Base-by-base conservation (phyloP, 2,329 filamentous ascomycete genomes). In the Scolecobasidium constrictum region DNA sequence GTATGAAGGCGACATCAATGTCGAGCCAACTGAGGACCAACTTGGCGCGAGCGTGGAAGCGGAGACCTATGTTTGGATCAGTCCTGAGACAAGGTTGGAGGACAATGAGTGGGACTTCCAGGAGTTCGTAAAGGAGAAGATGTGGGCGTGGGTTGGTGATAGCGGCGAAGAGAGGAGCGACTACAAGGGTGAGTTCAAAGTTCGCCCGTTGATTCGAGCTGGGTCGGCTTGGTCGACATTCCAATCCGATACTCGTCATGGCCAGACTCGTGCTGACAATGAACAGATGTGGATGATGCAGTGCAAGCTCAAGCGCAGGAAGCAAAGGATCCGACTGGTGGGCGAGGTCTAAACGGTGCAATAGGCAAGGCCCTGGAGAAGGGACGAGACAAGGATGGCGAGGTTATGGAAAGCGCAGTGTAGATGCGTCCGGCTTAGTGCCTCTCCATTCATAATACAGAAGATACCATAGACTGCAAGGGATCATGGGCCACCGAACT, bases 21-120 rank as follows among this genome's bases (percentile, higher is more conserved):
- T 19, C 22, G 54, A 56, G 36, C 56, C 58, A 33, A 51, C 56
- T 1, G 62, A 67, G 37, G 53, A 52, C 9, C 55, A 58, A 15
- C 36, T 61, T 37, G 53, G 54, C 9, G 60, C 64, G 47, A 60
- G 65, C 38, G 55, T 71, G 1, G 58, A 64, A 45, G 64, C 56
- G 44, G 70, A 63, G 53, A 68, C 51, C 19, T 71, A 71, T 40
- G 71, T 85, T 5, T 75, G 72, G 57, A 58, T 68, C 48, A 60
- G 68, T 13, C 52, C 60, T 35, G 47, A 53, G 36, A 47, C 64
- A 7, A 45, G 62, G 0, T 63, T 96, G 15, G 86, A 94, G 59
- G 67, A 74, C 22, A 62, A 66, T 17, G 87, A 94, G 59, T 96
- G 90, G 90, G 85, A 94, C 58, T 92, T 87, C 64, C 78, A 81